Evolutionary conservation across 2,329 filamentous ascomycete genomes (phyloP).

Genomic region (Coleophoma cylindrospora): DNA sequence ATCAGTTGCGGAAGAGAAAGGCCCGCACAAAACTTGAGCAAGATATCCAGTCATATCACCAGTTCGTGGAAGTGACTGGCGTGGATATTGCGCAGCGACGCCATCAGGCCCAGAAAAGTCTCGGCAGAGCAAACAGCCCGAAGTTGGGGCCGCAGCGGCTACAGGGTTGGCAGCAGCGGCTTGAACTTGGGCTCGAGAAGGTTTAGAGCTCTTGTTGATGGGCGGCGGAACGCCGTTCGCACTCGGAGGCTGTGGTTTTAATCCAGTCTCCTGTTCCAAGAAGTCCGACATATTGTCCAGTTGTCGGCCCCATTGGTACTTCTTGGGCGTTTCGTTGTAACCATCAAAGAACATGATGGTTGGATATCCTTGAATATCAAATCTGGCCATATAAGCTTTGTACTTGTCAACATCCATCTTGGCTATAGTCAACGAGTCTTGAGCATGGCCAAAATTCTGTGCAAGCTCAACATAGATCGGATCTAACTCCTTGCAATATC

Average conservation of each 20-base stretch:
- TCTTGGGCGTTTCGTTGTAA: slow-evolving; percentile 11
- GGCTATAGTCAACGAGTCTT: slow-evolving; percentile 75
- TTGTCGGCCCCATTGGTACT: slow-evolving; percentile 13
- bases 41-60: slow-evolving; percentile 66
- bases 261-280: slow-evolving; percentile 19
- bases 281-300: slow-evolving; percentile 16
- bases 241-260: slow-evolving; percentile 7
- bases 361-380: slow-evolving; percentile 79
- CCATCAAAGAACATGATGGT: slow-evolving; percentile 87
- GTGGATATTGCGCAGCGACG: slow-evolving; percentile 73
- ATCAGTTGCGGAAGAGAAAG: slow-evolving; percentile 78
- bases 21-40: slow-evolving; percentile 70
- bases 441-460: slow-evolving; percentile 64
- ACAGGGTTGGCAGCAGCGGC: slow-evolving; percentile 26
- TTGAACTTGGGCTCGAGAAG: slow-evolving; percentile 40
- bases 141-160: slow-evolving; percentile 12
- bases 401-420: slow-evolving; percentile 89
- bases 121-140: slow-evolving; percentile 74
- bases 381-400: slow-evolving; percentile 67
- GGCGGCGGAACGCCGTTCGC: slow-evolving; percentile 21
- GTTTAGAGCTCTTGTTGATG: slow-evolving; percentile 23
- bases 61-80: slow-evolving; percentile 58
- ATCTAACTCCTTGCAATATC: slow-evolving; percentile 92
- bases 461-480: slow-evolving; percentile 85
- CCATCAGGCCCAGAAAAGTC: slow-evolving; percentile 81